These are phyloP conservation scores for Psidium friedrichsthalianum DNA, from an alignment of 345 rosid species.

Conservation along the genomic window DNA sequence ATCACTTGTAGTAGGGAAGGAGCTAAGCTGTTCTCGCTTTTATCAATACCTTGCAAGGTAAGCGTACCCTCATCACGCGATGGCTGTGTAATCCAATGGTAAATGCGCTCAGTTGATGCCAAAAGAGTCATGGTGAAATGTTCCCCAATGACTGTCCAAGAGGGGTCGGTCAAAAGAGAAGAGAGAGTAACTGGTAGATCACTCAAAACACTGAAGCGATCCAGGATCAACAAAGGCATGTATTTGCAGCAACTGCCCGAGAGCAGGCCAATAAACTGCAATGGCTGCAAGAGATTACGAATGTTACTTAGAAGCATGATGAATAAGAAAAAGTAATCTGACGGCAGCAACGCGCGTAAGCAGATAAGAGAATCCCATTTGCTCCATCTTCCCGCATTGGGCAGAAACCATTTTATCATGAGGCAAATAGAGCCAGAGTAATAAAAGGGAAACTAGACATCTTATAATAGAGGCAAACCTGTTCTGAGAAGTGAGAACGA, in stretches of 20 bases:
- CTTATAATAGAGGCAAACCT: neutral
- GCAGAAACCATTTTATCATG: neutral
- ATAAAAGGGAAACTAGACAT: neutral
- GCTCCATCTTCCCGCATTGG: neutral
- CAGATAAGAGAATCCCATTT: neutral
- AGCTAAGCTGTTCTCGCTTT: conserved; percentile 31
- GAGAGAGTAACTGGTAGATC: conserved; percentile 68
- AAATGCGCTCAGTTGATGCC: conserved; percentile 52
- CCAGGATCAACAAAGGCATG: conserved; percentile 73
- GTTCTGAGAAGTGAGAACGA: neutral
- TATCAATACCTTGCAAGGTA: conserved; percentile 21
- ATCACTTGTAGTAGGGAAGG: conserved; percentile 34
- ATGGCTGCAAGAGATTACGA: conserved; percentile 32
- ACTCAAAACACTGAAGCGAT: conserved; percentile 33
- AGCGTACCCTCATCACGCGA: conserved; percentile 5
- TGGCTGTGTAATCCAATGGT: conserved; percentile 21
- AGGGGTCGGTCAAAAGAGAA: conserved; percentile 46
- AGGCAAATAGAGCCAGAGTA: neutral
- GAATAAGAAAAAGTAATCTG: neutral
- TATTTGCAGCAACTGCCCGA: conserved; percentile 78
- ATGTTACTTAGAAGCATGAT: neutral
- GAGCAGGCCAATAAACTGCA: conserved; percentile 58
- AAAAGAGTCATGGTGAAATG: conserved; percentile 39
- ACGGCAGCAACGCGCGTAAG: neutral
- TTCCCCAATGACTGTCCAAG: conserved; percentile 50